These are phyloP conservation scores for Neurospora sp. DNA, from an alignment of 495 filamentous ascomycete species.

Conservation along the genomic window DNA sequence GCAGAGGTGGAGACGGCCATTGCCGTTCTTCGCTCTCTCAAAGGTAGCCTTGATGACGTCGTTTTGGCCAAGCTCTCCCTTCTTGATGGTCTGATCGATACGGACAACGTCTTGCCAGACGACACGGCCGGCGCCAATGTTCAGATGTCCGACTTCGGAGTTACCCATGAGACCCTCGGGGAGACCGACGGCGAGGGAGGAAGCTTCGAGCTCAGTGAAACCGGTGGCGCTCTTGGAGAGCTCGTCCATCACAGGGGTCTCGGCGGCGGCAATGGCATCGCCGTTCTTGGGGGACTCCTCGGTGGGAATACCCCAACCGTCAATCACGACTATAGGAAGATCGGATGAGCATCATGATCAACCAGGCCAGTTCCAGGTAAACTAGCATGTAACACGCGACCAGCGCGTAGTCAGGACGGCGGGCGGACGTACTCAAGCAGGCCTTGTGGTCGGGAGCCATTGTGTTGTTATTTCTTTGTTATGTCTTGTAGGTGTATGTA, in stretches of 20 bases:
- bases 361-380: constrained; percentile 43
- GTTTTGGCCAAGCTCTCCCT: constrained; percentile 67
- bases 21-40: constrained; percentile 72
- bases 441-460: constrained; percentile 90
- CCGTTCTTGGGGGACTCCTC: constrained; percentile 69
- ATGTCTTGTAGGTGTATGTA: not conserved
- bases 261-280: constrained; percentile 86
- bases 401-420: constrained; percentile 33
- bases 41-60: constrained; percentile 69
- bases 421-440: constrained; percentile 64
- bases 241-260: constrained; percentile 61
- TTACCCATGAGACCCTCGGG: constrained; percentile 98
- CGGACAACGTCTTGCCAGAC: constrained; percentile 99
- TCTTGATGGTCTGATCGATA: constrained; percentile 92
- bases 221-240: constrained; percentile 29
- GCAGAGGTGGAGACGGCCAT: constrained; percentile 82
- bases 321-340: constrained; percentile 69
- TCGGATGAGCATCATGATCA: constrained; percentile 39
- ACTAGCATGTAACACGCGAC: constrained; percentile 35
- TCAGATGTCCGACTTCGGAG: constrained; percentile 94
- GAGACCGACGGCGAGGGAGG: constrained; percentile 87
- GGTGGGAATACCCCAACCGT: constrained; percentile 90
- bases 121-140: constrained; percentile 94
- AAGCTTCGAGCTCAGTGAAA: constrained; percentile 75
- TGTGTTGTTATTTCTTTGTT: constrained; percentile 15